A percentile compares a stretch with the other conserved stretches of the same genome.
phyloP scores from a whole-genome alignment of 2,329 filamentous ascomycete genomes.

The Colletotrichum orchidophilum region DNA sequence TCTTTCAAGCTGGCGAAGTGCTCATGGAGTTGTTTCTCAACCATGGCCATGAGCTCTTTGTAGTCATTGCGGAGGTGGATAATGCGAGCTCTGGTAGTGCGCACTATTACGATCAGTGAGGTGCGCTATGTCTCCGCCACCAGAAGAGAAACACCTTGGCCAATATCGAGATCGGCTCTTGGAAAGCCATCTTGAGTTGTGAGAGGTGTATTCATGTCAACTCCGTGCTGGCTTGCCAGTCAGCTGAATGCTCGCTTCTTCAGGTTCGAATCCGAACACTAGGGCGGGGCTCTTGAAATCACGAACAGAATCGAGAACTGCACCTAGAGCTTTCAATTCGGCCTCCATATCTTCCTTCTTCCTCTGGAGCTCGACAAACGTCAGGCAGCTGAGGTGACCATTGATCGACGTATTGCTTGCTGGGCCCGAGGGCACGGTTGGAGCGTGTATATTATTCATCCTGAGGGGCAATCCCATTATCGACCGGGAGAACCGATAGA shows the following conservation, averaged over 20 bases:
- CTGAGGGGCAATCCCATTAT: slow-evolving; percentile 39
- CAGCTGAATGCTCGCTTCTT: slow-evolving; percentile 32
- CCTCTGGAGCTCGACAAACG: slow-evolving; percentile 81
- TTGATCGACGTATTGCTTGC: slow-evolving; percentile 69
- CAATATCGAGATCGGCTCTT: slow-evolving; percentile 91
- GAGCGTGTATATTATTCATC: slow-evolving; percentile 68
- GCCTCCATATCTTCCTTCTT: slow-evolving; percentile 88
- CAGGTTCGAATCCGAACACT: background rate
- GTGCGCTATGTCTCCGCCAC: background rate
- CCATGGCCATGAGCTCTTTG: slow-evolving; percentile 83
- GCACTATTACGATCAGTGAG: slow-evolving; percentile 64
- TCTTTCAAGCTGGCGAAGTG: slow-evolving; percentile 81
- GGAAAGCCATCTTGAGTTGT: slow-evolving; percentile 92
- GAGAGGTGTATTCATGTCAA: slow-evolving; percentile 90
- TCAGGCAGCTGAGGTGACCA: slow-evolving; percentile 70
- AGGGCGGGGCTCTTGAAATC: background rate
- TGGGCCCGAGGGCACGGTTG: slow-evolving; percentile 76
- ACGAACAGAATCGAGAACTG: slow-evolving; percentile 87
- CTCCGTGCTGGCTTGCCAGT: slow-evolving; percentile 75
- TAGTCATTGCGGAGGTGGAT: slow-evolving; percentile 93
- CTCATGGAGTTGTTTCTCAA: slow-evolving; percentile 88
- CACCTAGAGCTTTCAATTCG: slow-evolving; percentile 84
- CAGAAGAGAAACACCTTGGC: slow-evolving; percentile 73
- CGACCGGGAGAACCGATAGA: background rate
- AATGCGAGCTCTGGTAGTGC: slow-evolving; percentile 90